Evolutionary conservation across 2,329 filamentous ascomycete genomes (phyloP).

Genomic region (Orbilia oligospora): DNA sequence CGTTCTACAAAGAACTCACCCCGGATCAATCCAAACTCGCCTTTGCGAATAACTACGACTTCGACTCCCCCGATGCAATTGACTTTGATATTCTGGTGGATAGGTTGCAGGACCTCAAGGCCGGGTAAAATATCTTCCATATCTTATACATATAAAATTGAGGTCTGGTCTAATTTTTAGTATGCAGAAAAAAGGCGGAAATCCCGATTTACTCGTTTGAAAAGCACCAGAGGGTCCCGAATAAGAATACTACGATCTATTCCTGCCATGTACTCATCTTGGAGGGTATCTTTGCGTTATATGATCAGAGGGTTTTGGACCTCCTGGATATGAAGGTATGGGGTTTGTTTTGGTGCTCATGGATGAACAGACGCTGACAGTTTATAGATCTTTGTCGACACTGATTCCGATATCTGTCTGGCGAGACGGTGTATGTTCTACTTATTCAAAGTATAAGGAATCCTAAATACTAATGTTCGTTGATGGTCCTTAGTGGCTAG

Average conservation of each 20-base stretch:
- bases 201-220: slow-evolving; percentile 94
- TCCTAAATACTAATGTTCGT: slow-evolving; percentile 23
- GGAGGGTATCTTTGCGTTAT: slow-evolving; percentile 95
- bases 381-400: slow-evolving; percentile 88
- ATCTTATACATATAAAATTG: background rate
- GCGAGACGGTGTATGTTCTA: slow-evolving; percentile 80
- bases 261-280: slow-evolving; percentile 95
- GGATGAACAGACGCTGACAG: background rate
- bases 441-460: background rate
- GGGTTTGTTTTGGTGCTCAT: background rate
- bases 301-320: slow-evolving; percentile 86
- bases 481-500: slow-evolving; percentile 70
- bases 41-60: slow-evolving; percentile 93
- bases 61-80: slow-evolving; percentile 92
- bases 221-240: slow-evolving; percentile 82
- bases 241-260: slow-evolving; percentile 87
- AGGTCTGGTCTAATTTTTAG: slow-evolving; percentile 58
- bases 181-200: slow-evolving; percentile 82
- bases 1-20: slow-evolving; percentile 92
- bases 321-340: slow-evolving; percentile 89
- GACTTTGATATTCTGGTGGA: slow-evolving; percentile 92
- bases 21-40: slow-evolving; percentile 83
- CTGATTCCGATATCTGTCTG: slow-evolving; percentile 92
- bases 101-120: slow-evolving; percentile 85
- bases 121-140: slow-evolving; percentile 75